Conservation (phyloP, 83 land plant species). For the Larix sibirica region DNA sequence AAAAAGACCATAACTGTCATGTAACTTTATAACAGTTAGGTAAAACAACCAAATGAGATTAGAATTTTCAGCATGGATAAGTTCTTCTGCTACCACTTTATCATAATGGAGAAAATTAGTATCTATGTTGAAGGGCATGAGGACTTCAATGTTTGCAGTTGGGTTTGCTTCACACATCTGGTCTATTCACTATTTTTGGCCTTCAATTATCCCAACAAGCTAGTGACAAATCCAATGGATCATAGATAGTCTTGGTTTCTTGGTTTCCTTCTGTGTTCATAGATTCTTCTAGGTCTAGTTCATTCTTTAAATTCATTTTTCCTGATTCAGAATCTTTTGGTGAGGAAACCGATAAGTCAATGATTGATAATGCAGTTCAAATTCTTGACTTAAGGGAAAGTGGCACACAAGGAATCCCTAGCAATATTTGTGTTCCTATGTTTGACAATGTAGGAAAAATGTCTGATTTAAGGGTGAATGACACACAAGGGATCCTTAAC, state of each 20-base stretch:
- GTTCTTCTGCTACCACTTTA: no score
- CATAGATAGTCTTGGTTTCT: not conserved
- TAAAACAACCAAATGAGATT: no score
- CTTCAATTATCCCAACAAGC: not conserved
- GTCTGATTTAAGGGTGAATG: not conserved
- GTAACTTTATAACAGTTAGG: no score
- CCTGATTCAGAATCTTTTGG: not conserved
- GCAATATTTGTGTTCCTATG: not conserved
- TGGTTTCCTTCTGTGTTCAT: not conserved
- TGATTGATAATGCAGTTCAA: no score
- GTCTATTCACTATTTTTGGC: not conserved
- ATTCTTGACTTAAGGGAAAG: not conserved
- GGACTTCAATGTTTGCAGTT: not conserved
- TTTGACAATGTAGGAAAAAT: not conserved
- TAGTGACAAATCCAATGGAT: conserved; percentile 2
- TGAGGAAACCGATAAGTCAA: not conserved
- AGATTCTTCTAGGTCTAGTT: not conserved
- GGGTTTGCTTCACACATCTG: not conserved
- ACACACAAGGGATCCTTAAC: not conserved
- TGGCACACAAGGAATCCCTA: not conserved
- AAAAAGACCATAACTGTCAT: no score
- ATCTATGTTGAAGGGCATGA: no score
- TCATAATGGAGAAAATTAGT: no score
- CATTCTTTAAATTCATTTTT: not conserved
- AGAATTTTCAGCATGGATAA: no score